Percentiles rank a stretch among this genome's conserved stretches.
Evolutionary conservation across 345 rosid genomes (phyloP).

Genomic region (Salix caprea): DNA sequence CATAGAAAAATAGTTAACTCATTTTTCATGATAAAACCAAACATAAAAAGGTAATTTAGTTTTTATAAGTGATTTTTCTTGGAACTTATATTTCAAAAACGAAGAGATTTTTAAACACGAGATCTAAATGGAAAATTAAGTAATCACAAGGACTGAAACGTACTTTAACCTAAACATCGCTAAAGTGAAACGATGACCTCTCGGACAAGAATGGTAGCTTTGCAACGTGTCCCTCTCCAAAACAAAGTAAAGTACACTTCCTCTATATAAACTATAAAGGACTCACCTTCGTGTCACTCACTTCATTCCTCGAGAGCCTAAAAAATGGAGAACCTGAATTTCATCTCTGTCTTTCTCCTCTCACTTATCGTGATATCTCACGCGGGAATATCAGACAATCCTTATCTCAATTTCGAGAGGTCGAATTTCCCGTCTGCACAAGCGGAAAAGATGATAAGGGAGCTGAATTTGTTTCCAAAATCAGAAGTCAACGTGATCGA

Average conservation of each 20-base stretch:
- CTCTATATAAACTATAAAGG: not conserved
- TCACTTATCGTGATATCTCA: constrained; percentile 21
- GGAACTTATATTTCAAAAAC: too few species aligned
- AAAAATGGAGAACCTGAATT: constrained; percentile 40
- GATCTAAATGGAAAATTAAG: not conserved
- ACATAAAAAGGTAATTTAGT: too few species aligned
- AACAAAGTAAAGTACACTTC: not conserved
- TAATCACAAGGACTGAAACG: not conserved
- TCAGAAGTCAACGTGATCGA: constrained; percentile 54
- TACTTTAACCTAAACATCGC: not conserved
- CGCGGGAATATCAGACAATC: not conserved
- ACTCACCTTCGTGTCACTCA: not conserved
- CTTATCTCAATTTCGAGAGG: constrained; percentile 21
- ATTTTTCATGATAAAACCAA: too few species aligned
- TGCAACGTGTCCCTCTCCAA: constrained; percentile 15
- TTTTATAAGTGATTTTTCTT: too few species aligned
- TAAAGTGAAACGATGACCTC: too few species aligned
- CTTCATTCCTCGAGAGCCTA: not conserved
- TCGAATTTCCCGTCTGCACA: constrained; percentile 60
- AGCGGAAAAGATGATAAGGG: constrained; percentile 72
- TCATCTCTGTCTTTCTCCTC: constrained; percentile 20
- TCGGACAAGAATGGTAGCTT: not conserved
- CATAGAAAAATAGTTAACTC: too few species aligned
- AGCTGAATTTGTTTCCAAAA: constrained; percentile 80
- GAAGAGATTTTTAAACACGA: not conserved